phyloP scores from a whole-genome alignment of 345 rosid species.

The Eucalyptus erythrocorys region DNA sequence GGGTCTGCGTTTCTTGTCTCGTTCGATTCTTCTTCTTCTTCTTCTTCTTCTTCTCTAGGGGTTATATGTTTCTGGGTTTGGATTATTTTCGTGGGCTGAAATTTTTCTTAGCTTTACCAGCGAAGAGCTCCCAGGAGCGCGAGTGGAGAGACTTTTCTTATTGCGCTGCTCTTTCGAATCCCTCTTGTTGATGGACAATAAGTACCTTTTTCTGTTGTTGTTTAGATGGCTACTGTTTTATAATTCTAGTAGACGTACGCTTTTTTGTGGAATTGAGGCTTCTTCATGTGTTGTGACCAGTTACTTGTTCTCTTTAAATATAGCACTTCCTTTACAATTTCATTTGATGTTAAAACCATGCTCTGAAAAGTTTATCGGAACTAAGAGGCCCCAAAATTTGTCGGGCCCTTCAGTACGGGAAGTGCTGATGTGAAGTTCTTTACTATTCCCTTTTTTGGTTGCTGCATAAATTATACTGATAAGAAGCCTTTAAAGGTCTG shows the following conservation, averaged over 20 bases:
- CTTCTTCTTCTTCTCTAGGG: background rate
- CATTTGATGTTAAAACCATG: background rate
- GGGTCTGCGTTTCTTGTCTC: background rate
- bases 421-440: background rate
- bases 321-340: background rate
- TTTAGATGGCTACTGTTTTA: background rate
- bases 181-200: background rate
- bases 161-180: background rate
- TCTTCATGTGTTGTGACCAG: background rate
- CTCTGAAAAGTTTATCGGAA: background rate
- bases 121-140: background rate
- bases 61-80: background rate
- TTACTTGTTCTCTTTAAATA: background rate
- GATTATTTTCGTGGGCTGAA: background rate
- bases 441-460: background rate
- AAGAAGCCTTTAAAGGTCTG: background rate
- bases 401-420: background rate
- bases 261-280: background rate
- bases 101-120: background rate
- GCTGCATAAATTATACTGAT: background rate
- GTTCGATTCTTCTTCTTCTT: background rate
- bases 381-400: background rate
- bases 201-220: background rate
- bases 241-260: background rate
- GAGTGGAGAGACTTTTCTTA: background rate